Evolutionary conservation across 1,284 basidiomycete species (phyloP), one percentile per base, ranked within the genome.

Genomic region (Naganishia liquefaciens): DNA sequence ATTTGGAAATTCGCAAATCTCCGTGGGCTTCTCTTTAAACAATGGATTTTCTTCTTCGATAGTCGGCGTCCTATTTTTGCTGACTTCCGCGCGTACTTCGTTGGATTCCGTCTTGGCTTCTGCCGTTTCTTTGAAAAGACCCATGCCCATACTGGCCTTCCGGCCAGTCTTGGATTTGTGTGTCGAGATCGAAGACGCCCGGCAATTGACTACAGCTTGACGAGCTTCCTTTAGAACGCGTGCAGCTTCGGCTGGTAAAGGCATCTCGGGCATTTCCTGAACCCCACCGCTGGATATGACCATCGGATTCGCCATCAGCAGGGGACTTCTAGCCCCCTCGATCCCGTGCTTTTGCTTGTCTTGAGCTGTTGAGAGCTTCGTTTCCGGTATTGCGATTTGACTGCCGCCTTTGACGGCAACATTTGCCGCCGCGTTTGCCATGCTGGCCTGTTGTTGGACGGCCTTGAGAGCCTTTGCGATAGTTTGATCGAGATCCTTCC

Each of bases 91-190:
- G 33, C 51, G 54, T 39, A 55, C 52, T 53, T 30, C 10, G 68
- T 53, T 27, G 66, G 64, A 37, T 39, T 44, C 49, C 17, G 33
- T 23, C 46, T 65, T 69, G 30, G 44, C 67, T 62, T 43, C 71
- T 72, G 70, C 53, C 1, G 66, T 65, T 42, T 79, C 78, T 64
- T 74, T 76, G 72, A 80, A 80, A 53, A 80, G 61, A n/a, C 79
- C 79, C 75, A 80, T 76, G 2, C 78, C 79, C 47, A 80, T 75
- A 67, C 75, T 77, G 46, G 76, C 78, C 68, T 80, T 80, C 44
- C 79, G 68, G 7, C 77, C 78, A 28, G 75, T 73, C 65, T 79
- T 79, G 21, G 70, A 70, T 40, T 63, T 62, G 43, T 39, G 23
- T 15, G 13, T 28, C 19, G 39, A 15, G 25, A 21, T 55, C 46